Evolutionary conservation across 1,284 basidiomycete species (phyloP), one percentile per base, ranked within the genome.

Genomic region (Ganoderma sinense): DNA sequence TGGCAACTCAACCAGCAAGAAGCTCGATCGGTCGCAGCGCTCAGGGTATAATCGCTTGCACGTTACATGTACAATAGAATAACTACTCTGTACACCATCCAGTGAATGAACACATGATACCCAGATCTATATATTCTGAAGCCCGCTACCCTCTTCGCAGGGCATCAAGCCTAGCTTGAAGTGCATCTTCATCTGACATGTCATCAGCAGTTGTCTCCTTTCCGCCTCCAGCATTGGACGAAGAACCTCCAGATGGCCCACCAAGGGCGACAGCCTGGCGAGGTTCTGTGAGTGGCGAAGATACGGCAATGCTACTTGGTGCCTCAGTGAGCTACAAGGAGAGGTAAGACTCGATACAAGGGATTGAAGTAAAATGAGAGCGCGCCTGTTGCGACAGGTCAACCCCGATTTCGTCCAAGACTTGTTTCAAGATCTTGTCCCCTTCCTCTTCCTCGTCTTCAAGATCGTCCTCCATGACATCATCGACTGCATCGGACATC

Each of bases 401-500:
- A 68, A 99, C 93, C 29, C 97, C 98, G 72, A 99, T 98, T 85
- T 99, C 98, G 76, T 99, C 98, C 61, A 99, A 84, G 39, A 99
- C 97, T 81, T 99, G 92, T 77, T 95, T 97, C 73, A 99, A 82
- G 71, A 99, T 98, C 85, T 95, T 95, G 80, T 99, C 97, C 33
- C 97, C 92, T 78, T 99, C 97, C 75, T 95, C 95, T 76, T 99
- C 97, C 81, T 98, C 97, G 65, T 97, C 97, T 74, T 97, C 96
- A 48, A 85, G 85, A 29, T 96, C 95, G 63, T 95, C 94, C 77
- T 98, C 97, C 96, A 99, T 99, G 48, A 97, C 97, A 78, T 98
- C 97, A 82, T 99, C 98, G 11, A 99, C 94, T 1, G 97, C 94
- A 72, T 99, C 98, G 48, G 94, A 95, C 97, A 99, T 99, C 94